Conservation (phyloP, 306 rosid genomes). For the Casuarina equisetifolia region DNA sequence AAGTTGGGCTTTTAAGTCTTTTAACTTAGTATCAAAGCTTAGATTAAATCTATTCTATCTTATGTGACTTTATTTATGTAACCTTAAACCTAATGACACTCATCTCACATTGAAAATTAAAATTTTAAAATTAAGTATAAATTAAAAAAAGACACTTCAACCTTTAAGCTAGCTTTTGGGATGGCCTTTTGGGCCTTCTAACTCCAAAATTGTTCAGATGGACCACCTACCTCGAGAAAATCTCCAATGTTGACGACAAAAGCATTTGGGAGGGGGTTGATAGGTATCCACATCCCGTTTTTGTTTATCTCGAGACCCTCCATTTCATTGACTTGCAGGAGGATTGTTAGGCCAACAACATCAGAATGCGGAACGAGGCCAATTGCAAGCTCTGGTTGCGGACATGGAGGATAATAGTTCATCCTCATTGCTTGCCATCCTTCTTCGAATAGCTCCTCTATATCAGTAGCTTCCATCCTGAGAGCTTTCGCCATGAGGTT, state of each 20-base stretch:
- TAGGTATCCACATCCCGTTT: slow-evolving; percentile 36
- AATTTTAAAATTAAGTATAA: no score
- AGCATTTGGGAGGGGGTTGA: slow-evolving; percentile 31
- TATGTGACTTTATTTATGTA: no score
- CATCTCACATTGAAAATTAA: no score
- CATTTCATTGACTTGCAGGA: slow-evolving; percentile 35
- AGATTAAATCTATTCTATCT: no score
- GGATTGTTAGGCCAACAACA: slow-evolving; percentile 29
- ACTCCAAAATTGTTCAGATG: no score
- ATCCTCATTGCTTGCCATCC: slow-evolving; percentile 30
- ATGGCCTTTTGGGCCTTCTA: no score
- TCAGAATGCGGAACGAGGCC: slow-evolving; percentile 42
- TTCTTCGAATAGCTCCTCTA: slow-evolving; percentile 28
- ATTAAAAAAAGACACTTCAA: no score
- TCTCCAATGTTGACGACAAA: slow-evolving; percentile 43
- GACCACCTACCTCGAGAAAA: slow-evolving; percentile 31
- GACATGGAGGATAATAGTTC: slow-evolving; percentile 47
- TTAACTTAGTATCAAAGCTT: no score
- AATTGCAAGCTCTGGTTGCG: slow-evolving; percentile 36
- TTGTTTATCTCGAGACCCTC: slow-evolving; percentile 38
- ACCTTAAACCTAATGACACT: no score
- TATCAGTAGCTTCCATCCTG: slow-evolving; percentile 16
- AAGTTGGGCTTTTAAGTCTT: no score
- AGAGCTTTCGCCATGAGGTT: slow-evolving; percentile 25
- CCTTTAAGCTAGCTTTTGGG: no score